Conservation (phyloP, 2,329 filamentous ascomycete species). For the Plectosphaerella plurivora region DNA sequence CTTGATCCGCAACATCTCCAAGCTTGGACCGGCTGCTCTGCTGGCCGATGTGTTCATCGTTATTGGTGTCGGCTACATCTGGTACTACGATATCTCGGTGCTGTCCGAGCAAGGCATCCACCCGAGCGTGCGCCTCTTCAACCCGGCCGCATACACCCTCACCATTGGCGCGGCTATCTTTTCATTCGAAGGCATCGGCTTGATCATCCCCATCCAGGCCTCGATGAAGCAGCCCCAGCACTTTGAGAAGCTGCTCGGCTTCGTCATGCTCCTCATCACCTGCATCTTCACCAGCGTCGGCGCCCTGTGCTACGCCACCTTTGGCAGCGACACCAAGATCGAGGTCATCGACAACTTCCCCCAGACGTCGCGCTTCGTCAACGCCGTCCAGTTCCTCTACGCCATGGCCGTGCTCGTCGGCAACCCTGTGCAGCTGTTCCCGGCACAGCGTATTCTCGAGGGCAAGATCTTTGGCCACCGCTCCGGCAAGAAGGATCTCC, state of each 20-base stretch:
- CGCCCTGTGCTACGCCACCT: conserved; percentile 69
- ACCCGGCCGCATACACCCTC: conserved; percentile 62
- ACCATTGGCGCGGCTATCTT: conserved; percentile 77
- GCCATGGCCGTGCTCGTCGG: conserved; percentile 69
- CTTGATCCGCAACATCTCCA: conserved; percentile 71
- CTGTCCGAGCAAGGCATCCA: conserved; percentile 54
- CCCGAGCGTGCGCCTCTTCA: conserved; percentile 62
- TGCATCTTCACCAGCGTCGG: conserved; percentile 69
- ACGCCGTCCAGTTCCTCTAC: conserved; percentile 71
- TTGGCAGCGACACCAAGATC: conserved; percentile 63
- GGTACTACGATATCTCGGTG: conserved; percentile 61
- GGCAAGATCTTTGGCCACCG: conserved; percentile 61
- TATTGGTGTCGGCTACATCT: conserved; percentile 68
- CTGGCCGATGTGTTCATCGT: conserved; percentile 70
- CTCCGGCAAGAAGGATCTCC: conserved; percentile 60
- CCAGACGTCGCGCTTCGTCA: conserved; percentile 66
- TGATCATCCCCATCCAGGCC: conserved; percentile 97
- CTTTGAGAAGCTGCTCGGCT: conserved; percentile 60
- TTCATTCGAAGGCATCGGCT: conserved; percentile 94
- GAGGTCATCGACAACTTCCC: conserved; percentile 76
- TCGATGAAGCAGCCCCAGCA: conserved; percentile 75
- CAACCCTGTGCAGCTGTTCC: conserved; percentile 71
- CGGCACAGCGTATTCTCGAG: conserved; percentile 68
- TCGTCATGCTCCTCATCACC: conserved; percentile 71
- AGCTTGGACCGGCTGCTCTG: conserved; percentile 64